Percentiles rank a stretch among this genome's conserved stretches.
phyloP scores from a whole-genome alignment of 306 rosid species.

The Cicer yamashitae region DNA sequence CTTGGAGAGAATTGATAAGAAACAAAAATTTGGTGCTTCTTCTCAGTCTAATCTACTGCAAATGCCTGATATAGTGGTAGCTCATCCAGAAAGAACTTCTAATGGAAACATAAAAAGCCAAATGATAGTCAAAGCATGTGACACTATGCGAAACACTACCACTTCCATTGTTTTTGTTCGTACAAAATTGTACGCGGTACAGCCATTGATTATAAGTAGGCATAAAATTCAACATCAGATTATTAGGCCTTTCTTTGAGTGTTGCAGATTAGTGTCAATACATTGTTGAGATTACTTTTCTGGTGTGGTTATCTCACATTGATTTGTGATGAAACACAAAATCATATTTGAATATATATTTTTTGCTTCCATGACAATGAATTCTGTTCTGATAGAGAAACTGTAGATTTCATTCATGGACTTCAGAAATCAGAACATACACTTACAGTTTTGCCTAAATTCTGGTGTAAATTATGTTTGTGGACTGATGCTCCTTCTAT shows the following conservation, averaged over 20 bases:
- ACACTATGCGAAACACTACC: conserved; percentile 42
- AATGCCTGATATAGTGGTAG: conserved; percentile 50
- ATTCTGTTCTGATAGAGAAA: conserved; percentile 33
- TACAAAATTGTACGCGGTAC: conserved; percentile 46
- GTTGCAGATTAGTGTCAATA: conserved; percentile 62
- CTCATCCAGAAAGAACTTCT: conserved; percentile 54
- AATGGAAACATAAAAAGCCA: conserved; percentile 61
- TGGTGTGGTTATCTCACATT: conserved; percentile 25
- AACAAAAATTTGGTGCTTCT: conserved; percentile 54
- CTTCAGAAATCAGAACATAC: conserved; percentile 18
- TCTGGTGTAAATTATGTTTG: conserved; percentile 42
- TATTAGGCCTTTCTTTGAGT: conserved; percentile 55
- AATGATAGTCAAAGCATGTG: conserved; percentile 55
- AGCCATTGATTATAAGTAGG: conserved; percentile 55
- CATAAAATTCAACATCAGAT: conserved; percentile 56
- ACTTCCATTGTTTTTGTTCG: conserved; percentile 53
- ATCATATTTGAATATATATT: conserved; percentile 27
- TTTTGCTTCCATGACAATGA: conserved; percentile 38
- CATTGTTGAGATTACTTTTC: conserved; percentile 50
- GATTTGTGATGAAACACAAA: conserved; percentile 22
- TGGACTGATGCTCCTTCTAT: conserved; percentile 28
- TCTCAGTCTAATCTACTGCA: conserved; percentile 56
- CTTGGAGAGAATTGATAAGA: conserved; percentile 51
- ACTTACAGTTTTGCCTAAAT: conserved; percentile 36
- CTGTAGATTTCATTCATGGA: conserved; percentile 45